phyloP scores from a whole-genome alignment of 257 asterid genomes.

The Thymus quinquecostatus region DNA sequence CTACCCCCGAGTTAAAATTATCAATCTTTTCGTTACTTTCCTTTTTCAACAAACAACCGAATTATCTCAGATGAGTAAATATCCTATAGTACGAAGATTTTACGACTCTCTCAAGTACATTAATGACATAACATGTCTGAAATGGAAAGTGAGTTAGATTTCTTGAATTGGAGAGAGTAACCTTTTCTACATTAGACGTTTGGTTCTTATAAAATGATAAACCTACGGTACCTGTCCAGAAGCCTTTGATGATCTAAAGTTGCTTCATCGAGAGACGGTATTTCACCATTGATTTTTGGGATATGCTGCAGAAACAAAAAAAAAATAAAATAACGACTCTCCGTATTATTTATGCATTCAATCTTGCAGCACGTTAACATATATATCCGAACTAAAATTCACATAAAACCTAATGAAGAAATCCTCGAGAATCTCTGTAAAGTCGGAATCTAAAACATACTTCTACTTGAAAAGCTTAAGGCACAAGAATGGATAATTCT shows the following conservation, averaged over 20 bases:
- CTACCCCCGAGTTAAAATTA: slow-evolving; percentile 16
- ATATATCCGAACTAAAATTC: background rate
- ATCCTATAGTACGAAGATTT: background rate
- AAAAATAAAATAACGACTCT: background rate
- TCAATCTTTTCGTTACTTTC: background rate
- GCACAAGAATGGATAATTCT: background rate
- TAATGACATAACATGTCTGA: background rate
- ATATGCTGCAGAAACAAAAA: slow-evolving; percentile 69
- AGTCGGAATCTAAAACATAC: background rate
- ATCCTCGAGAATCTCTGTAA: background rate
- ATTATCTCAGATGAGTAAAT: background rate
- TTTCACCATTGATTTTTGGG: slow-evolving; percentile 92
- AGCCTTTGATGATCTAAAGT: slow-evolving; percentile 95
- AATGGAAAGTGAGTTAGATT: background rate
- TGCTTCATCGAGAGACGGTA: slow-evolving; percentile 91
- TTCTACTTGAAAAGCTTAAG: background rate
- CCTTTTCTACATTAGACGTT: slow-evolving; percentile 4
- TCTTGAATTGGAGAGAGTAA: background rate
- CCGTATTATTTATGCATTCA: slow-evolving; percentile 7
- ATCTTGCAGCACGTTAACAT: slow-evolving; percentile 1
- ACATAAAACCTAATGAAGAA: background rate
- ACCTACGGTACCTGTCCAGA: slow-evolving; percentile 66
- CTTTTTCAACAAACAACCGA: background rate
- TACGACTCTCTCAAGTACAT: background rate
- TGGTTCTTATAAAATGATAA: slow-evolving; percentile 22